These are phyloP conservation scores for Cudoniella acicularis DNA, from an alignment of 495 filamentous ascomycete genomes.

Conservation along the genomic window DNA sequence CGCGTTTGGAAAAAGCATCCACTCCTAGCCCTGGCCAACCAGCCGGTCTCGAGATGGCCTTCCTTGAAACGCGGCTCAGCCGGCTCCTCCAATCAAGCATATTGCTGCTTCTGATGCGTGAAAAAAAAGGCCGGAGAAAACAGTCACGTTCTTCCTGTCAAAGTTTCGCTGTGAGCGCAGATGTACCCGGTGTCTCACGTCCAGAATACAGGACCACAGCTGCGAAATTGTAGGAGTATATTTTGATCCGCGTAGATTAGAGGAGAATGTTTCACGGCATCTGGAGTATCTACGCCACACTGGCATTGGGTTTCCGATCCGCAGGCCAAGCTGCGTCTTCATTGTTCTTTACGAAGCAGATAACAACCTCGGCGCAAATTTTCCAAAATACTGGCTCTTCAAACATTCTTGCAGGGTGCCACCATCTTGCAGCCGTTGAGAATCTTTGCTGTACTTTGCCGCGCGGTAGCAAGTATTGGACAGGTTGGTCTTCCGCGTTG, in stretches of 20 bases:
- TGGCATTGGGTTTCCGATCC: not conserved
- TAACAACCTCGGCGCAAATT: not conserved
- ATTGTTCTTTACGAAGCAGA: not conserved
- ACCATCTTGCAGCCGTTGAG: not conserved
- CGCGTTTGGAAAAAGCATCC: slow-evolving; percentile 21
- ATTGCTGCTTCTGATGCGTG: slow-evolving; percentile 13
- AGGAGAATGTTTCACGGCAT: not conserved
- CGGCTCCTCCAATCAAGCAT: slow-evolving; percentile 15
- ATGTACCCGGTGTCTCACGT: not conserved
- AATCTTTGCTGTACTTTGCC: slow-evolving; percentile 12
- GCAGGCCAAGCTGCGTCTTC: not conserved
- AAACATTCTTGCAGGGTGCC: not conserved
- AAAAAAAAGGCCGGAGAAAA: slow-evolving; percentile 4
- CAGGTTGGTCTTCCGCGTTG: slow-evolving; percentile 4
- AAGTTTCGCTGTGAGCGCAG: not conserved
- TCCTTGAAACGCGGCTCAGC: slow-evolving; percentile 21
- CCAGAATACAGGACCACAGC: not conserved
- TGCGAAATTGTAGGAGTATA: not conserved
- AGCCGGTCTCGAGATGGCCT: not conserved
- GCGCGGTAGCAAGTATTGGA: slow-evolving; percentile 26
- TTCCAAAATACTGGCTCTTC: not conserved
- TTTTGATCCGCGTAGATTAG: not conserved
- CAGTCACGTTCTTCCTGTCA: slow-evolving; percentile 13
- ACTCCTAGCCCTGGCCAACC: slow-evolving; percentile 8
- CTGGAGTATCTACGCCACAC: not conserved